These are phyloP conservation scores for Cytospora paraplurivora DNA, from an alignment of 2,329 filamentous ascomycete species.

Conservation along the genomic window DNA sequence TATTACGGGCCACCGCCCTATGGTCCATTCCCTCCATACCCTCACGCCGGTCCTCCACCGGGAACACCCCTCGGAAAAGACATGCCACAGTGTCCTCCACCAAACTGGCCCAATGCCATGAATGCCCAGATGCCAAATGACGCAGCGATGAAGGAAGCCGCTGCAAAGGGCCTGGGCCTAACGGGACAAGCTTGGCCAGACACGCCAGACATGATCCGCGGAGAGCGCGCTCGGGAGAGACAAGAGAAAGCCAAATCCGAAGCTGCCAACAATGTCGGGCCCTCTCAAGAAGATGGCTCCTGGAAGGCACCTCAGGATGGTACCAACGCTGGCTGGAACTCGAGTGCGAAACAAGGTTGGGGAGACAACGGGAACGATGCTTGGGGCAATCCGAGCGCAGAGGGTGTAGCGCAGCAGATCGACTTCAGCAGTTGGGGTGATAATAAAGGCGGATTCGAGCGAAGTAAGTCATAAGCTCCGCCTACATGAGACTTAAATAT, in stretches of 20 bases:
- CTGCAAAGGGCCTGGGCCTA: slow-evolving; percentile 15
- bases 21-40: slow-evolving; percentile 8
- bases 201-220: slow-evolving; percentile 10
- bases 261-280: slow-evolving; percentile 22
- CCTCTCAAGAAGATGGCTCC: not conserved
- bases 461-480: slow-evolving; percentile 1
- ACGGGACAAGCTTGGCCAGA: slow-evolving; percentile 7
- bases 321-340: not conserved
- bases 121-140: not conserved
- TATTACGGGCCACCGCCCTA: not conserved
- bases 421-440: slow-evolving; percentile 7
- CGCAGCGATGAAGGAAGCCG: slow-evolving; percentile 2
- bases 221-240: not conserved
- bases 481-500: not conserved
- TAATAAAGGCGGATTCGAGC: slow-evolving; percentile 3
- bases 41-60: slow-evolving; percentile 7
- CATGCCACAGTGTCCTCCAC: not conserved
- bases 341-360: slow-evolving; percentile 11
- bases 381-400: not conserved
- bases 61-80: slow-evolving; percentile 5
- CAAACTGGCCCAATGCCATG: not conserved
- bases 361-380: not conserved
- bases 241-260: slow-evolving; percentile 4
- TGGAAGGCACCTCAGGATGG: not conserved
- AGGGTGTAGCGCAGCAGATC: not conserved